Evolutionary conservation across 805 yeast species (phyloP), one percentile per base, ranked within the genome.

Genomic region (Pichia heedii): DNA sequence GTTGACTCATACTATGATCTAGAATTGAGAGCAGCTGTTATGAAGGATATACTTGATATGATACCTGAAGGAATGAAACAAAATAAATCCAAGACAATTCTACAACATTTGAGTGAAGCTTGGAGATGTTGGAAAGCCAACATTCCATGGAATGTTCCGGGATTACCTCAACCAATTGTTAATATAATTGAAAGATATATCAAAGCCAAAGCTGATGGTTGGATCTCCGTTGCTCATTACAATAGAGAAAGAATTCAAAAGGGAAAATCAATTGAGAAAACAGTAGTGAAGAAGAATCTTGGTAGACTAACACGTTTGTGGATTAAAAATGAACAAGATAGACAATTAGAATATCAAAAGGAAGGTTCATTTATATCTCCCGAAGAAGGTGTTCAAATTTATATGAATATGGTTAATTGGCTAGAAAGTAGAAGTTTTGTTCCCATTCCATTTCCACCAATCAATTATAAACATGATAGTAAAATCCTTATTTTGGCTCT

Each of bases 41-140:
- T 93, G 85, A 88, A 87, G 56, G 98, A 93, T 58, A 90, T 93
- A 39, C 66, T 93, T 46, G 99, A 93, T 58, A 88, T 88, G 96
- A 88, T 93, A 38, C 98, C 98, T 0, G 96, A 87, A 49, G 95
- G 95, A 2, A 73, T 93, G 48, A 82, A 85, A 54, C 93, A 86
- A 55, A 84, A 76, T 50, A 89, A 87, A 58, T 79, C 96, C 1
- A 83, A 84, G 54, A 79, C 95, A 0, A 83, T 93, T 42, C 63
- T 93, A 39, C 97, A 93, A 55, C 99, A 93, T 62, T 69, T 93
- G 45, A 84, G 95, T 57, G 98, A 93, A 61, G 98, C 98, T 0
- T 93, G 99, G 99, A 70, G 98, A 60, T 93, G 97, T 61, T 93
- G 99, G 99, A 93, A 93, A 61, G 98, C 98, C 3, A 90, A 93